These are phyloP conservation scores for Carallia brachiata DNA, from an alignment of 345 rosid species.

Conservation along the genomic window DNA sequence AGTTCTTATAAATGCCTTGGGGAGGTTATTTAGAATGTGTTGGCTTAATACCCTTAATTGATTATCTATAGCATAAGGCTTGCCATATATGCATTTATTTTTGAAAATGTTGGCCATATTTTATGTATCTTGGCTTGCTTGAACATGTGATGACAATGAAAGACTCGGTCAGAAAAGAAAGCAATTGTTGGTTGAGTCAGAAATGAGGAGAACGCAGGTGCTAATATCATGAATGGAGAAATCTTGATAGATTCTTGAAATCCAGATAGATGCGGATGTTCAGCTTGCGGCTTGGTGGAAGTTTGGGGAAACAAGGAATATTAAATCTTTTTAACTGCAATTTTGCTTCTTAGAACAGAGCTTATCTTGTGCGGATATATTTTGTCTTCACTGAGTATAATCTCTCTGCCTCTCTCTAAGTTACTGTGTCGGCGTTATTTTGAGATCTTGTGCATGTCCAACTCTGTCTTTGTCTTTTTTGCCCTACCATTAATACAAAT, in stretches of 20 bases:
- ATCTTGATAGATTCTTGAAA: not conserved
- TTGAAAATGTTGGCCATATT: not conserved
- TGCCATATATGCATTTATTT: not conserved
- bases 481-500: not conserved
- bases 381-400: not conserved
- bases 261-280: not conserved
- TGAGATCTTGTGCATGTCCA: not conserved
- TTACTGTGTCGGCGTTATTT: not conserved
- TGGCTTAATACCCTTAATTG: not conserved
- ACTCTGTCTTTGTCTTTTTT: not conserved
- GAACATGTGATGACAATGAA: not conserved
- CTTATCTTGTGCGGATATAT: too few relatives aligned
- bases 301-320: not conserved
- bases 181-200: not conserved
- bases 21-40: not conserved
- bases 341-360: slow-evolving; percentile 2
- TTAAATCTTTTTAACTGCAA: not conserved
- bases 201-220: not conserved
- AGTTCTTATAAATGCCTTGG: not conserved
- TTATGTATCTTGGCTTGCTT: not conserved
- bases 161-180: not conserved
- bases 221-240: not conserved
- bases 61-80: not conserved
- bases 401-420: slow-evolving; percentile 3
- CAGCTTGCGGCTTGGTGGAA: not conserved